Evolutionary conservation across 164 flowering plant genomes (phyloP).

Genomic region (Vitis riparia): DNA sequence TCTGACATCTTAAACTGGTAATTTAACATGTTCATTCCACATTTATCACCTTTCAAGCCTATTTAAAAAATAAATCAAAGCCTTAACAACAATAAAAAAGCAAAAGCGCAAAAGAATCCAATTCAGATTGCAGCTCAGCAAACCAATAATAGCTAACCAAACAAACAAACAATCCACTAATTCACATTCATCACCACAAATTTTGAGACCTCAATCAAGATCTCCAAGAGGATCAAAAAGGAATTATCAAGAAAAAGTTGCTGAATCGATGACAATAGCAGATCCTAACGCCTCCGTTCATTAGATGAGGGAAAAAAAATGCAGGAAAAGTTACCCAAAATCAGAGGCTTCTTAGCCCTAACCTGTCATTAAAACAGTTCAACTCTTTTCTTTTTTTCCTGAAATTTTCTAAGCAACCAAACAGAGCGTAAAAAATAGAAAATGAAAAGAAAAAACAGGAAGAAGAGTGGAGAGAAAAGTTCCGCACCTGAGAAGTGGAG

Average conservation of each 20-base stretch:
- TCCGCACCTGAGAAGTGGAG: background rate
- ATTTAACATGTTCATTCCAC: too few species aligned
- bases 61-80: too few species aligned
- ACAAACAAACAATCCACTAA: background rate
- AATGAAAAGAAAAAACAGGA: background rate
- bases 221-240: background rate
- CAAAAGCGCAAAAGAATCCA: too few species aligned
- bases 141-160: background rate
- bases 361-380: too few species aligned
- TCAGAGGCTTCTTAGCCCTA: too few species aligned
- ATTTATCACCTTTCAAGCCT: too few species aligned
- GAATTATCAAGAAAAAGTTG: background rate
- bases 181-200: background rate
- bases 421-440: background rate
- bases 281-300: background rate
- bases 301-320: background rate
- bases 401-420: background rate
- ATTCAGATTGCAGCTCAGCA: background rate
- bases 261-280: background rate
- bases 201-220: background rate
- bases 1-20: too few species aligned
- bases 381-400: background rate
- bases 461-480: background rate
- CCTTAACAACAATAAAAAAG: too few species aligned
- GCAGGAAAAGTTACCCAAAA: background rate